Evolutionary conservation across 257 asterid species (phyloP).

Genomic region (Fraxinus anomala): DNA sequence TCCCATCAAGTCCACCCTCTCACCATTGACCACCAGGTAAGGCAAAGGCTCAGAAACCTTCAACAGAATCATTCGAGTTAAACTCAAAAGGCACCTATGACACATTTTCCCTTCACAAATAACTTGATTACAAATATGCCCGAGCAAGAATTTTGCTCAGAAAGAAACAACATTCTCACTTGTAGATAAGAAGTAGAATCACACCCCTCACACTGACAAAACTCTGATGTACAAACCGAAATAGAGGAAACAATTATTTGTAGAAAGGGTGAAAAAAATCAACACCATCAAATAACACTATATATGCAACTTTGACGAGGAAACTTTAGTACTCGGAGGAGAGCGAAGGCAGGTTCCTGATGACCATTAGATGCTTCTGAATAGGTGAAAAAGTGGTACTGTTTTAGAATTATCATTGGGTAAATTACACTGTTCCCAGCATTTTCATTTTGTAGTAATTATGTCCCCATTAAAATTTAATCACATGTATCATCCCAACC

Average conservation of each 20-base stretch:
- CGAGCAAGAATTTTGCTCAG: not conserved
- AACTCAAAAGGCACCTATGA: conserved; percentile 38
- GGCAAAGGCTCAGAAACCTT: conserved; percentile 86
- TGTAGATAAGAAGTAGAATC: conserved; percentile 10
- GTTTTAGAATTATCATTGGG: not conserved
- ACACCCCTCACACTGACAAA: conserved; percentile 16
- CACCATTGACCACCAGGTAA: conserved; percentile 85
- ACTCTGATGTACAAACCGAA: not conserved
- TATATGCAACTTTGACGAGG: not conserved
- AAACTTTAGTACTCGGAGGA: not conserved
- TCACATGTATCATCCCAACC: too few species aligned
- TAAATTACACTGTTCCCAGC: too few species aligned
- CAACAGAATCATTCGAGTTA: conserved; percentile 95
- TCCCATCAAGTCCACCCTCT: conserved; percentile 81
- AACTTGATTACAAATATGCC: not conserved
- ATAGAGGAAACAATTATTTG: not conserved
- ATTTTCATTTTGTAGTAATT: too few species aligned
- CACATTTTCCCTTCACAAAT: conserved; percentile 15
- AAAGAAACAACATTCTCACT: not conserved
- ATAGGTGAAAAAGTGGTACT: conserved; percentile 2
- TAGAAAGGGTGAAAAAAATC: not conserved
- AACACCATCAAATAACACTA: not conserved
- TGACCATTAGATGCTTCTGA: not conserved
- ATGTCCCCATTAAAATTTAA: too few species aligned
- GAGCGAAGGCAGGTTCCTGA: not conserved